phyloP scores from a whole-genome alignment of 2,329 filamentous ascomycete genomes.

The Clonostachys chloroleuca region DNA sequence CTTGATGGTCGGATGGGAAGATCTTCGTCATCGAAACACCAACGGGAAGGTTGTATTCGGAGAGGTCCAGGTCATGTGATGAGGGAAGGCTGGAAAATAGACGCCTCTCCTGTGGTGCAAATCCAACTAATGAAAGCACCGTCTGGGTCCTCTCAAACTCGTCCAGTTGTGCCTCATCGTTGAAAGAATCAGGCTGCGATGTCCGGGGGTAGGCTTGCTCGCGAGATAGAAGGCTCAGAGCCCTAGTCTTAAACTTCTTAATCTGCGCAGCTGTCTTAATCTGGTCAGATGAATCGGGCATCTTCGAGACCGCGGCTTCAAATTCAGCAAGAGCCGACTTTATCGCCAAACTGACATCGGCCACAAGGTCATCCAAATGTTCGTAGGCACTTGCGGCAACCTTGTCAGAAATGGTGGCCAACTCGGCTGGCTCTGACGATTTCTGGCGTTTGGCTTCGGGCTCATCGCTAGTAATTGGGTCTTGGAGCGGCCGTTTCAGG shows the following conservation, averaged over 20 bases:
- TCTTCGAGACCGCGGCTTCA: constrained; percentile 22
- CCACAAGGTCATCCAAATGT: constrained; percentile 61
- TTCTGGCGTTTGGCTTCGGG: constrained; percentile 59
- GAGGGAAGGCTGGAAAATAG: constrained; percentile 77
- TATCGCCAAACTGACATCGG: constrained; percentile 47
- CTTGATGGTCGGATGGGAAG: constrained; percentile 25
- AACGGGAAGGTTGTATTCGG: constrained; percentile 58
- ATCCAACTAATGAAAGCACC: constrained; percentile 74
- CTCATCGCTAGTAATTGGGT: constrained; percentile 36
- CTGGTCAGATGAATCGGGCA: constrained; percentile 17
- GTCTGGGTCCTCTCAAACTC: constrained; percentile 23
- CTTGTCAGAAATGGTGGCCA: constrained; percentile 48
- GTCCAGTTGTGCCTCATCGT: constrained; percentile 22
- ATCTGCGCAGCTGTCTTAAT: constrained; percentile 31
- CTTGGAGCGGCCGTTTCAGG: constrained; percentile 47
- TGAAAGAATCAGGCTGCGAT: constrained; percentile 26
- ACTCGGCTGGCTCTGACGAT: constrained; percentile 32
- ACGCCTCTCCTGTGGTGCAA: constrained; percentile 68
- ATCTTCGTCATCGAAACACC: constrained; percentile 54
- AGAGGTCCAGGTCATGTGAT: constrained; percentile 19
- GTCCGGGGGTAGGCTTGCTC: constrained; percentile 48
- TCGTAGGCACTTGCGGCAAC: constrained; percentile 46
- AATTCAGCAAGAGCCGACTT: constrained; percentile 44
- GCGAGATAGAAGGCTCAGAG: constrained; percentile 57
- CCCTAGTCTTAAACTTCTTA: constrained; percentile 55